Evolutionary conservation across 2,329 filamentous ascomycete genomes (phyloP), one percentile per base, ranked within the genome.

Genomic region (Calonectria pseudoturangicola): DNA sequence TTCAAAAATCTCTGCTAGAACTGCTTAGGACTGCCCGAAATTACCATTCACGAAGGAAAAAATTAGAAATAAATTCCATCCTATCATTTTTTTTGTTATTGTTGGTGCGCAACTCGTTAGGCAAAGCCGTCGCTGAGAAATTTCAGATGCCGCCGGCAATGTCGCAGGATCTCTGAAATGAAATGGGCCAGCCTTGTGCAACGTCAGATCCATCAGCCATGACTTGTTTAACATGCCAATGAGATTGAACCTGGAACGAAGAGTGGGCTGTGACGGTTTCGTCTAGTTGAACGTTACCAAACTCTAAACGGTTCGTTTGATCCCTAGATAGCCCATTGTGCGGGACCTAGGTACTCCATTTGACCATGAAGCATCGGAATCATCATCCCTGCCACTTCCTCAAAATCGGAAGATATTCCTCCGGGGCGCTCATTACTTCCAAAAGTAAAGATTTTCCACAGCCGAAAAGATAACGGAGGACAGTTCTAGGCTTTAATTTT

Each of bases 231-330:
- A 25, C 21, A n/a, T 10, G 21, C 25, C 33, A 16, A 41, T 7
- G 21, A 60, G 54, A 36, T 12, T 21, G 54, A 21, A 16, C 13
- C 54, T 25, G 39, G 39, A 41, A 60, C 36, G 54, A 25, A 27
- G 33, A 15, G 21, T 39, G 33, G 21, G 39, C 33, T 60, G n/a
- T 2, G 54, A 18, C 36, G 33, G 45, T 48, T 25, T 39, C 13
- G 54, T 13, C 21, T 27, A 21, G 36, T 60, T 60, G 21, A 60
- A 60, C 33, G 15, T 27, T 25, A 36, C 54, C 6, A 28, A 60
- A 60, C 54, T 39, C 13, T 60, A 60, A 60, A 60, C 21, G 54
- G 36, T 36, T 33, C 27, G 54, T 60, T 60, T 41, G 21, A 5
- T 25, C 18, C 12, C 21, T 18, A 25, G 21, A 25, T 41, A 41